These are phyloP conservation scores for Notholithocarpus densiflorus DNA, from an alignment of 306 rosid species.

Conservation along the genomic window DNA sequence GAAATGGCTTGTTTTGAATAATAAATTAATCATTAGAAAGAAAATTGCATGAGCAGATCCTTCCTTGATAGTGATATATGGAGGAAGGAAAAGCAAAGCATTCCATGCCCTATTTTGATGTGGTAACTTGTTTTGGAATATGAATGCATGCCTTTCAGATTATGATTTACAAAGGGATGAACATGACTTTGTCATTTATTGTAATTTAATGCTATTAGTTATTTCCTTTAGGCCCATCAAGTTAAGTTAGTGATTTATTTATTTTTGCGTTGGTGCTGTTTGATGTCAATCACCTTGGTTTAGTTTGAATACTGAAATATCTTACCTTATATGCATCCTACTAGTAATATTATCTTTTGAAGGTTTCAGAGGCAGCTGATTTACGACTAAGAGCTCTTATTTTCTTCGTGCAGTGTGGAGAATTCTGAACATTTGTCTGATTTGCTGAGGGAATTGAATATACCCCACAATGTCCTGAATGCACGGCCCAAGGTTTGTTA, in stretches of 20 bases:
- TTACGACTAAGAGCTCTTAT: constrained; percentile 27
- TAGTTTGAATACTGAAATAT: constrained; percentile 11
- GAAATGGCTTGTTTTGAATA: not conserved
- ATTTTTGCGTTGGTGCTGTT: not conserved
- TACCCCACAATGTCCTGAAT: constrained; percentile 92
- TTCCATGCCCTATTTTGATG: not conserved
- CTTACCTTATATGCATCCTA: not conserved
- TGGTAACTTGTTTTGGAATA: not conserved
- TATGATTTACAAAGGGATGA: not conserved
- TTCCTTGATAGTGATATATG: not conserved
- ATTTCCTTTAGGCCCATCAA: not conserved
- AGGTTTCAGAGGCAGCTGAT: constrained; percentile 6
- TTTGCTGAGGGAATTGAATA: constrained; percentile 68
- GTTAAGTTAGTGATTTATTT: not conserved
- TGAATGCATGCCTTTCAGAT: not conserved
- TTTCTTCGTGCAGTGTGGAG: constrained; percentile 70
- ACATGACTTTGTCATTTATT: not conserved
- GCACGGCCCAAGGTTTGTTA: constrained; percentile 89
- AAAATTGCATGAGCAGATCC: not conserved
- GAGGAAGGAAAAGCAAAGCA: not conserved
- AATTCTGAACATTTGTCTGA: constrained; percentile 86
- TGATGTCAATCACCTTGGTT: not conserved
- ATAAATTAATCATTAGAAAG: constrained; percentile 8
- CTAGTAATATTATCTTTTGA: constrained; percentile 15
- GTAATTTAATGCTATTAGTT: not conserved